phyloP scores from a whole-genome alignment of 2,329 filamentous ascomycete species.

The Lasiodiplodia sp. region DNA sequence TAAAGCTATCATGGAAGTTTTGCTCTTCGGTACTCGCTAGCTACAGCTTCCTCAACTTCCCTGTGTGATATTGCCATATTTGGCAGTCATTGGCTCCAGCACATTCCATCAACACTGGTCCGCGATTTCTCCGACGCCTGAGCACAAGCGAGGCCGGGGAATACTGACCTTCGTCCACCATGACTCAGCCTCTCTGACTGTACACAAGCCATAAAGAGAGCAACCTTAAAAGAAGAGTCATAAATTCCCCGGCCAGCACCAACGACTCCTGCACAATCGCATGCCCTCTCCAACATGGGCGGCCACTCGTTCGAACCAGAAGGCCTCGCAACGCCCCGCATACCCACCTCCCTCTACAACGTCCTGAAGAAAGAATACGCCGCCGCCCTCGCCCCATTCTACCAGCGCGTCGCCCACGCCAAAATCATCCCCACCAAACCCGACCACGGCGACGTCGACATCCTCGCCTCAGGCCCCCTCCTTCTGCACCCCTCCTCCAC shows the following conservation, averaged over 20 bases:
- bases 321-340: slow-evolving; percentile 16
- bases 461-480: slow-evolving; percentile 59
- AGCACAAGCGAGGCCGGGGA: neutral
- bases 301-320: slow-evolving; percentile 11
- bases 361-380: slow-evolving; percentile 57
- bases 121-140: slow-evolving; percentile 1
- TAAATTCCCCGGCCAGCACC: neutral
- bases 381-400: slow-evolving; percentile 59
- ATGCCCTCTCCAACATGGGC: neutral
- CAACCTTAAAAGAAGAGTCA: neutral
- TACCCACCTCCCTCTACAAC: slow-evolving; percentile 59
- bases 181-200: neutral
- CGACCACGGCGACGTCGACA: slow-evolving; percentile 76
- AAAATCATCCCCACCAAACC: slow-evolving; percentile 73
- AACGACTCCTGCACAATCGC: neutral
- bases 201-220: neutral
- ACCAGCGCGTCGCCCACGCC: slow-evolving; percentile 63
- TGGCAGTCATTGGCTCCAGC: neutral
- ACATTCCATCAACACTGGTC: neutral
- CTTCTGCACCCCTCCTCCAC: slow-evolving; percentile 13
- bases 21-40: neutral
- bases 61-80: neutral
- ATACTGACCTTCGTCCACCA: neutral
- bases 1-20: neutral
- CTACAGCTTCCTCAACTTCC: neutral